Evolutionary conservation across 2,329 filamentous ascomycete genomes (phyloP), one percentile per base, ranked within the genome.

Genomic region (Paramyrothecium roridum): DNA sequence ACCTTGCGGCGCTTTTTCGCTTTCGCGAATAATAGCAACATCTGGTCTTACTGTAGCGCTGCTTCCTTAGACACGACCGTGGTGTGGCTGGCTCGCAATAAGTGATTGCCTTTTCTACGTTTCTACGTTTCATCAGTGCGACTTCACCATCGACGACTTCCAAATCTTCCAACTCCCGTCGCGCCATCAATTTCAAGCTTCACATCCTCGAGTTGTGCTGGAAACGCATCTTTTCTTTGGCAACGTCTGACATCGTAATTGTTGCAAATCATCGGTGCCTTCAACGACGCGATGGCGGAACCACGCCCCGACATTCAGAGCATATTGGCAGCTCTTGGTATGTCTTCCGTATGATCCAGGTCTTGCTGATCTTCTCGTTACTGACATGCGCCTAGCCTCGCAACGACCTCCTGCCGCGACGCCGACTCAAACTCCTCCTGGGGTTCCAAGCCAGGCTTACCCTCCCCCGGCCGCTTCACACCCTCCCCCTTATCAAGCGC

Each of bases 251-350:
- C 4, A 6, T 16, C 16, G 3, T n/a, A 16, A 12, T 30, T 46
- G 10, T 33, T 11, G 17, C 46, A 23, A n/a, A n/a, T 22, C 34
- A 50, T 52, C 48, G 58, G 52, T 48, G 45, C 45, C n/a, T 48
- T 48, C 52, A 47, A 57, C 58, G 50, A 13, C 48, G 54, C 51
- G 49, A 76, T 76, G 73, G 70, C 73, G 45, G 72, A 76, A 49
- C 63, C 70, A 48, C 69, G 71, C 48, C 72, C 71, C 50, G 70
- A 74, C 54, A 76, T 77, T 55, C 71, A 78, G 64, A 77, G 75
- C 58, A 78, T 80, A 56, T 69, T 80, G 59, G 77, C 77, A 55
- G 77, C 77, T 57, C 70, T 80, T 54, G 77, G 77, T 80, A 73
- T 64, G 75, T 66, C 50, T 56, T 37, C 26, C 4, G 26, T 10